These are phyloP conservation scores for Penicillium steckii DNA, from an alignment of 495 filamentous ascomycete species.

Conservation along the genomic window DNA sequence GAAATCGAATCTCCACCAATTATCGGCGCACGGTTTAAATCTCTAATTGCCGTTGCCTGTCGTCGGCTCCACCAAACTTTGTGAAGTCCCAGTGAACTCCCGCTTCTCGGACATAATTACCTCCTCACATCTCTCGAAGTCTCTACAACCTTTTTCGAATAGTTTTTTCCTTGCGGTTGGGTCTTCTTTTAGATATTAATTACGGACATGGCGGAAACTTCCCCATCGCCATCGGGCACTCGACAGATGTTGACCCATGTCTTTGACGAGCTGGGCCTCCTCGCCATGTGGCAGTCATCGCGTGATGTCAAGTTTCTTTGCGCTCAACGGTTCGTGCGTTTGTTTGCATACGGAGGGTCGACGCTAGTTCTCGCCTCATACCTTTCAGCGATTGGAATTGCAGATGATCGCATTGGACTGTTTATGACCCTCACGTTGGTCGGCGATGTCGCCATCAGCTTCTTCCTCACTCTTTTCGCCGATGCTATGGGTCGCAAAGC, in stretches of 20 bases:
- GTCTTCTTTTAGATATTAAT: too few relatives aligned
- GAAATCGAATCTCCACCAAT: too few relatives aligned
- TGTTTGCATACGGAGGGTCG: conserved; percentile 76
- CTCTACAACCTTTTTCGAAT: too few relatives aligned
- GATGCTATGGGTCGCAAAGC: conserved; percentile 69
- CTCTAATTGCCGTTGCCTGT: background rate
- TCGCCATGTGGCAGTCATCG: conserved; percentile 40
- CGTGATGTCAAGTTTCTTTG: conserved; percentile 74
- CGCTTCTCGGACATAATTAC: background rate
- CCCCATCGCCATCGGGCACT: conserved; percentile 7
- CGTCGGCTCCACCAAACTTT: background rate
- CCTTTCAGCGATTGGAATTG: conserved; percentile 61
- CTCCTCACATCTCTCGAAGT: background rate
- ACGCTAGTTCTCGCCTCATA: conserved; percentile 74
- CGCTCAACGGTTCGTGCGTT: conserved; percentile 70
- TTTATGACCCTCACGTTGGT: conserved; percentile 87
- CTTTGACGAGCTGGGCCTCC: conserved; percentile 38
- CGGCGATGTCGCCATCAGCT: conserved; percentile 76
- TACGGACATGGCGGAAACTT: conserved; percentile 5
- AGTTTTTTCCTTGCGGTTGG: too few relatives aligned
- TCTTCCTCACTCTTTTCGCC: conserved; percentile 71
- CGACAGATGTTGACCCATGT: conserved; percentile 10
- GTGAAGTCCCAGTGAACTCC: background rate
- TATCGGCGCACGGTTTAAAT: too few relatives aligned
- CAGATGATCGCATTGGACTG: conserved; percentile 72